These are phyloP conservation scores for Talaromyces atroroseus DNA, from an alignment of 2,329 filamentous ascomycete species.

Conservation along the genomic window DNA sequence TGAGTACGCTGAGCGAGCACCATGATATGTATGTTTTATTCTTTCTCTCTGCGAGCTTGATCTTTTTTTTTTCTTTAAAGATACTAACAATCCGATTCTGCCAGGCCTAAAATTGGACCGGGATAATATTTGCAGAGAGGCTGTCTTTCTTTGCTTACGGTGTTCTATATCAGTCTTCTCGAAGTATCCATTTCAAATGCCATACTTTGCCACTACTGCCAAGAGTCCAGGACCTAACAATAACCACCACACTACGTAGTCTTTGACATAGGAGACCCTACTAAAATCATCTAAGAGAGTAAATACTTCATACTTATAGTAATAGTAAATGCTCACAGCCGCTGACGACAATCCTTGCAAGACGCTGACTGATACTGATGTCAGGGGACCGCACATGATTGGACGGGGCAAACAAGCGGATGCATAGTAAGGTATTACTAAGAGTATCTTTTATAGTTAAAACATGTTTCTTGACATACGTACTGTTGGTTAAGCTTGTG, in stretches of 20 bases:
- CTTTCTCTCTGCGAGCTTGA: neutral
- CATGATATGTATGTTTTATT: constrained; percentile 71
- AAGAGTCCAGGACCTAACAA: neutral
- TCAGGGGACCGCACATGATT: neutral
- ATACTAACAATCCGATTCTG: neutral
- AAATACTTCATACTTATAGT: neutral
- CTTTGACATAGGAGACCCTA: no score
- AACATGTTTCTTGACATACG: neutral
- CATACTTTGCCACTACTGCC: neutral
- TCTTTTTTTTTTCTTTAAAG: neutral
- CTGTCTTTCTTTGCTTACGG: neutral
- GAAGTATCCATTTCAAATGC: neutral
- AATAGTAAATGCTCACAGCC: neutral
- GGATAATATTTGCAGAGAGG: constrained; percentile 23
- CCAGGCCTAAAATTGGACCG: constrained; percentile 26
- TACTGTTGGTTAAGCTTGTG: neutral
- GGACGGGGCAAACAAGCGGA: constrained; percentile 5
- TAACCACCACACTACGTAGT: neutral
- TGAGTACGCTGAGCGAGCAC: constrained; percentile 89
- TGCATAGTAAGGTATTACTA: neutral
- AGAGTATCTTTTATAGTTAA: neutral
- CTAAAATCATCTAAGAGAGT: no score
- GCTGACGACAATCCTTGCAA: constrained; percentile 3
- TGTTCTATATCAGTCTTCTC: neutral
- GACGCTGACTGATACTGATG: neutral